These are phyloP conservation scores for Penicillium occitanis DNA, from an alignment of 2,329 filamentous ascomycete species.

Conservation along the genomic window DNA sequence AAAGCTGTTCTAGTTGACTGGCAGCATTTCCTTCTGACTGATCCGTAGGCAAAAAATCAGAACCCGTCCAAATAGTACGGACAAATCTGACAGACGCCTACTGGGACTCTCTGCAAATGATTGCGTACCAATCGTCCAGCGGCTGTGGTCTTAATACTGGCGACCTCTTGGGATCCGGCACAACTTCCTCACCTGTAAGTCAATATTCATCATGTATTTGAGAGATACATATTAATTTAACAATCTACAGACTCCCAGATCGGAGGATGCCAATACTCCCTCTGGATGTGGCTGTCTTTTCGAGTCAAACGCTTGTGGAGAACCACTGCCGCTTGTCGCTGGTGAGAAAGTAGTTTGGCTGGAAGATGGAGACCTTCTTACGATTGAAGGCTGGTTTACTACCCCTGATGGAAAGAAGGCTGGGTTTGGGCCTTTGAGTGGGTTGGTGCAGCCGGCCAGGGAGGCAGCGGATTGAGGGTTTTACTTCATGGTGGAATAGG, in stretches of 20 bases:
- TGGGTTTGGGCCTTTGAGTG: constrained; percentile 9
- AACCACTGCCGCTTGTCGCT: background rate
- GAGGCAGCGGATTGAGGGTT: background rate
- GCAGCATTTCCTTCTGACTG: background rate
- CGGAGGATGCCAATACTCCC: background rate
- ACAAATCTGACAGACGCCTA: constrained; percentile 6
- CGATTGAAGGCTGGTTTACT: constrained; percentile 19
- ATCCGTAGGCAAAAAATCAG: background rate
- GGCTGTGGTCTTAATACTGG: constrained; percentile 15
- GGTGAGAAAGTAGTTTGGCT: constrained; percentile 6
- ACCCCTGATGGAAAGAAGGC: background rate
- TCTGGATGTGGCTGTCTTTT: constrained; percentile 13
- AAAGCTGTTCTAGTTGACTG: background rate
- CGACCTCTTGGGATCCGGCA: constrained; percentile 15
- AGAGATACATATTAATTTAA: background rate
- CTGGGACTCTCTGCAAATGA: constrained; percentile 18
- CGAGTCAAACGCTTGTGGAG: background rate
- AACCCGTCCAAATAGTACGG: background rate
- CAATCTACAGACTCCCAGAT: background rate
- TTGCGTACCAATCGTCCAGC: constrained; percentile 14
- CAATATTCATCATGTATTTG: background rate
- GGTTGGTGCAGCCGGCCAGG: background rate
- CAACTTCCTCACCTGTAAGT: constrained; percentile 10
- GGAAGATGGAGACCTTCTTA: constrained; percentile 7
- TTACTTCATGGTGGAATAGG: background rate